Conservation (phyloP, 2,329 filamentous ascomycete genomes). For the Diaporthe ilicicola region DNA sequence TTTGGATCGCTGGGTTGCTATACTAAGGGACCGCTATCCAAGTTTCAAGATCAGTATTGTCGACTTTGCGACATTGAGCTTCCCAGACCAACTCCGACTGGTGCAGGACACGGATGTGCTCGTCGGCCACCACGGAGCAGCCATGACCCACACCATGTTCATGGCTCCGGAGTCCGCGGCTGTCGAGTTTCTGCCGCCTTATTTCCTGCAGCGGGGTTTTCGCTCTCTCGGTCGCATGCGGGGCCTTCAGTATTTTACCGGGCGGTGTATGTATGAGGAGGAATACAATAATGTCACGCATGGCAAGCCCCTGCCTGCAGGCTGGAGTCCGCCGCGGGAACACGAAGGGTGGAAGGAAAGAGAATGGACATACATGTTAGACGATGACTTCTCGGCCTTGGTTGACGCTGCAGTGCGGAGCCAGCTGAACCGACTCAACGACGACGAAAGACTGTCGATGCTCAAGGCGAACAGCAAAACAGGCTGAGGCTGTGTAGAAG, state of each 20-base stretch:
- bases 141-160: slow-evolving; percentile 39
- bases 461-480: no score
- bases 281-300: slow-evolving; percentile 15
- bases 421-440: background rate
- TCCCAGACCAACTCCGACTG: slow-evolving; percentile 35
- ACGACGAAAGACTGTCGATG: background rate
- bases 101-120: slow-evolving; percentile 35
- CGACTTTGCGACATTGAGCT: slow-evolving; percentile 32
- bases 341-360: slow-evolving; percentile 32
- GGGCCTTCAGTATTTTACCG: slow-evolving; percentile 23
- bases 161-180: slow-evolving; percentile 34
- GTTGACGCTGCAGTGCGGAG: slow-evolving; percentile 32
- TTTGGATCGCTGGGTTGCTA: background rate
- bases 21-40: background rate
- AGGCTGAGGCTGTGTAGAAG: no score
- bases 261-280: slow-evolving; percentile 11
- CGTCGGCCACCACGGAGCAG: slow-evolving; percentile 37
- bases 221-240: slow-evolving; percentile 27
- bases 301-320: slow-evolving; percentile 13
- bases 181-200: slow-evolving; percentile 27
- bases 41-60: slow-evolving; percentile 25
- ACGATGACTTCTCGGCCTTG: slow-evolving; percentile 34
- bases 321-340: slow-evolving; percentile 10
- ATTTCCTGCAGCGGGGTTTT: slow-evolving; percentile 22
- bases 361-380: slow-evolving; percentile 34